Evolutionary conservation across 164 flowering plant genomes (phyloP).

Genomic region (Macadamia integrifolia): DNA sequence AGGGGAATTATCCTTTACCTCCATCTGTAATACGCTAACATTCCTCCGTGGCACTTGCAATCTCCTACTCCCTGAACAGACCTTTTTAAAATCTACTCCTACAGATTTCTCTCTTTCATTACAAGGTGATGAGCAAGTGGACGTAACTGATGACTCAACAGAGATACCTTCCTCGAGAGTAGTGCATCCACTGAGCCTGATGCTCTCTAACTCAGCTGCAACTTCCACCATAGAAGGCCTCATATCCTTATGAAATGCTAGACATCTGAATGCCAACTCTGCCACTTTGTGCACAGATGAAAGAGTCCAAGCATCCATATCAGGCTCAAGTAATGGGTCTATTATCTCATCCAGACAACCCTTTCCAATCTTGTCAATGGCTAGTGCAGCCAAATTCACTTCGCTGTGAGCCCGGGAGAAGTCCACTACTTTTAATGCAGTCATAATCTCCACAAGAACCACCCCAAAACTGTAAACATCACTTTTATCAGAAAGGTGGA

Average conservation of each 20-base stretch:
- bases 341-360: conserved; percentile 65
- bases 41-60: conserved; percentile 6
- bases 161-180: conserved; percentile 21
- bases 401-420: conserved; percentile 53
- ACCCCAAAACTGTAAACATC: conserved; percentile 98
- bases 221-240: conserved; percentile 95
- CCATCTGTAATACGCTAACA: conserved; percentile 15
- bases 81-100: conserved; percentile 15
- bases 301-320: conserved; percentile 46
- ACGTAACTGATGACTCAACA: conserved; percentile 22
- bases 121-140: conserved; percentile 32
- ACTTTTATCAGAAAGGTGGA: conserved; percentile 78
- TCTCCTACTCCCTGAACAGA: conserved; percentile 14
- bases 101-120: conserved; percentile 34
- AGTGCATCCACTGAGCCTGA: conserved; percentile 34
- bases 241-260: conserved; percentile 75
- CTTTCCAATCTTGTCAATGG: conserved; percentile 56
- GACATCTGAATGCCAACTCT: conserved; percentile 84
- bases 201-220: conserved; percentile 62
- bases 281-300: conserved; percentile 63
- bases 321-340: conserved; percentile 56
- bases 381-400: conserved; percentile 73
- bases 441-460: conserved; percentile 81
- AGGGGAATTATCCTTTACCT: conserved; percentile 35
- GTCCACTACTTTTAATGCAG: conserved; percentile 69